These are phyloP conservation scores for Emmonsia crescens DNA, from an alignment of 2,329 filamentous ascomycete genomes.

Conservation along the genomic window DNA sequence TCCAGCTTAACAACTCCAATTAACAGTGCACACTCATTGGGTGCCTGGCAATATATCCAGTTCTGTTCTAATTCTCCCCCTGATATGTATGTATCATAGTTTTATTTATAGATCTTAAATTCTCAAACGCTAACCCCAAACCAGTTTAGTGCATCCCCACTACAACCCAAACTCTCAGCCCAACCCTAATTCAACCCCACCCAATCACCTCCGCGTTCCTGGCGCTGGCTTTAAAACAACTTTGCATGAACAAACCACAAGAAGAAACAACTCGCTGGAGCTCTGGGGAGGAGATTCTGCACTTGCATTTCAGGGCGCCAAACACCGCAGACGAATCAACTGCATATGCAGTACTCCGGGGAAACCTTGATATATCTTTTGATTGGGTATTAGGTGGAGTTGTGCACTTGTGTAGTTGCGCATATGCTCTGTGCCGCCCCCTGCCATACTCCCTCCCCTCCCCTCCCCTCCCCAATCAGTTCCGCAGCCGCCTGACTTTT, in stretches of 20 bases:
- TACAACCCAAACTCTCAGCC: neutral
- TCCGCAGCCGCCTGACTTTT: neutral
- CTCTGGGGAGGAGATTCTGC: neutral
- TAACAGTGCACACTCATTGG: no score
- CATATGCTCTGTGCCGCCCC: neutral
- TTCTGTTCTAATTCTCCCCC: no score
- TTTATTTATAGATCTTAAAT: neutral
- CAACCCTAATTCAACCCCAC: neutral
- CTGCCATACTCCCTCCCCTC: neutral
- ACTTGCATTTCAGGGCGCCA: neutral
- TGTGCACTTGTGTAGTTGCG: neutral
- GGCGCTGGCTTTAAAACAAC: neutral
- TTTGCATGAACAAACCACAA: neutral
- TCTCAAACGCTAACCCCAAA: neutral
- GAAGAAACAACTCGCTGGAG: neutral
- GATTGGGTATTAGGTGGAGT: neutral
- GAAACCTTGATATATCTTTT: neutral
- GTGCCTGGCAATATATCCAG: no score
- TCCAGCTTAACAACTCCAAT: no score
- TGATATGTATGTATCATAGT: neutral
- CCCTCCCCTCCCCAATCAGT: neutral
- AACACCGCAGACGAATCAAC: neutral
- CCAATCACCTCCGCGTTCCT: conserved; percentile 1
- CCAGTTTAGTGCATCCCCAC: neutral
- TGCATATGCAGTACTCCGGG: neutral